Percentiles rank a stretch among this genome's conserved stretches.
These are phyloP conservation scores for Periconia sp. DNA, from an alignment of 2,329 filamentous ascomycete species.

Conservation along the genomic window DNA sequence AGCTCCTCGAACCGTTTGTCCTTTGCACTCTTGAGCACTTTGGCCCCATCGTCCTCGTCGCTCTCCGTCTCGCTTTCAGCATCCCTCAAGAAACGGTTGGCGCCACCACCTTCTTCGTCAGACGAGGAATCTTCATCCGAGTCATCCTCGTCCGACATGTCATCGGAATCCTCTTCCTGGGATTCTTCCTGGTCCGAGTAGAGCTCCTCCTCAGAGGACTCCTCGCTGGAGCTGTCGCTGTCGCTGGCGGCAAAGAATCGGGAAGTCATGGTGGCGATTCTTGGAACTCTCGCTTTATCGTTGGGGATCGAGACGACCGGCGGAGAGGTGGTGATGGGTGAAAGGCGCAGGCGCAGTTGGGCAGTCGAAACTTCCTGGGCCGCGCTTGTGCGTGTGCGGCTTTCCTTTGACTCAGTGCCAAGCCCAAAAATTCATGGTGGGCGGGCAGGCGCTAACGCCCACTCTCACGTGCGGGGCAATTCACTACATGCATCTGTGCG, in stretches of 20 bases:
- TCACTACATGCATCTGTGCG: not conserved
- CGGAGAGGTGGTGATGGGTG: slow-evolving; percentile 1
- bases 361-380: slow-evolving; percentile 14
- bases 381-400: slow-evolving; percentile 16
- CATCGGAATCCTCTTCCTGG: slow-evolving; percentile 47
- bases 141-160: slow-evolving; percentile 58
- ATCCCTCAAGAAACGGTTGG: slow-evolving; percentile 80
- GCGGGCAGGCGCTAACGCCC: slow-evolving; percentile 8
- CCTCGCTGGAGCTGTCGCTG: slow-evolving; percentile 96
- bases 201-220: slow-evolving; percentile 91
- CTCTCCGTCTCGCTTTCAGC: slow-evolving; percentile 76
- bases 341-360: slow-evolving; percentile 7
- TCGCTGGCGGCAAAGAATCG: slow-evolving; percentile 96
- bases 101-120: slow-evolving; percentile 66
- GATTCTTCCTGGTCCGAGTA: slow-evolving; percentile 74
- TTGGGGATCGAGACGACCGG: slow-evolving; percentile 30
- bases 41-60: slow-evolving; percentile 82
- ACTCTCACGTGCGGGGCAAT: slow-evolving; percentile 14
- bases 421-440: slow-evolving; percentile 16
- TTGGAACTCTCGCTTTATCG: not conserved
- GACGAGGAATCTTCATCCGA: slow-evolving; percentile 57
- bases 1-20: slow-evolving; percentile 96
- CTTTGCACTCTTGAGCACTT: slow-evolving; percentile 94
- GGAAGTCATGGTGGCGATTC: slow-evolving; percentile 55
- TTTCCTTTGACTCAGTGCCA: slow-evolving; percentile 22